These are phyloP conservation scores for Talaromyces sp. DNA, from an alignment of 2,329 filamentous ascomycete genomes.

Conservation along the genomic window DNA sequence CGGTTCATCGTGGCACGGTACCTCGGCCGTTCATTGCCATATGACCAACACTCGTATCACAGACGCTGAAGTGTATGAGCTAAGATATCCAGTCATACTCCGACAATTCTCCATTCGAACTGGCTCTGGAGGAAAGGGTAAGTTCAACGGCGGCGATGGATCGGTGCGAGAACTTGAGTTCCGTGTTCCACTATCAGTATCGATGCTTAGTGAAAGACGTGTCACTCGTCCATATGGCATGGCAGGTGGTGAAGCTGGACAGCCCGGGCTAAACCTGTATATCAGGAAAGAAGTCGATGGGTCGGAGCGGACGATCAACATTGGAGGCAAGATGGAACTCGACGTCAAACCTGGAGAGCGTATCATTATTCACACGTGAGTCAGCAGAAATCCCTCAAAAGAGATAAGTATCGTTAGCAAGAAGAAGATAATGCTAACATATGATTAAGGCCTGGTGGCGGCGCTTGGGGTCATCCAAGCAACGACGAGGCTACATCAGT, in stretches of 20 bases:
- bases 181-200: conserved; percentile 11
- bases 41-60: conserved; percentile 89
- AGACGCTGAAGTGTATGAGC: conserved; percentile 45
- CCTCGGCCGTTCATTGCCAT: conserved; percentile 71
- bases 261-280: conserved; percentile 9
- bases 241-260: conserved; percentile 6
- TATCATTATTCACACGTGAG: conserved; percentile 8
- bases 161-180: conserved; percentile 7
- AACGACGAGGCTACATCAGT: neutral
- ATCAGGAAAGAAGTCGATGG: conserved; percentile 11
- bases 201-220: conserved; percentile 17
- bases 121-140: conserved; percentile 6
- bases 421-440: neutral
- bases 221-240: conserved; percentile 12
- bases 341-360: conserved; percentile 7
- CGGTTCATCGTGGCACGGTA: conserved; percentile 68
- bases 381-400: neutral
- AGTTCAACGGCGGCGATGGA: conserved; percentile 8
- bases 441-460: conserved; percentile 5
- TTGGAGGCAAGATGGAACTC: conserved; percentile 17
- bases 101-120: conserved; percentile 8
- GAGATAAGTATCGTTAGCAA: neutral
- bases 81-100: conserved; percentile 6
- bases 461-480: conserved; percentile 1
- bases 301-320: conserved; percentile 14